A percentile compares a stretch with the other conserved stretches of the same genome.
Evolutionary conservation across 192 early-diverging fungal genomes (phyloP).

Genomic region (Rhizoclosmatium sp.): DNA sequence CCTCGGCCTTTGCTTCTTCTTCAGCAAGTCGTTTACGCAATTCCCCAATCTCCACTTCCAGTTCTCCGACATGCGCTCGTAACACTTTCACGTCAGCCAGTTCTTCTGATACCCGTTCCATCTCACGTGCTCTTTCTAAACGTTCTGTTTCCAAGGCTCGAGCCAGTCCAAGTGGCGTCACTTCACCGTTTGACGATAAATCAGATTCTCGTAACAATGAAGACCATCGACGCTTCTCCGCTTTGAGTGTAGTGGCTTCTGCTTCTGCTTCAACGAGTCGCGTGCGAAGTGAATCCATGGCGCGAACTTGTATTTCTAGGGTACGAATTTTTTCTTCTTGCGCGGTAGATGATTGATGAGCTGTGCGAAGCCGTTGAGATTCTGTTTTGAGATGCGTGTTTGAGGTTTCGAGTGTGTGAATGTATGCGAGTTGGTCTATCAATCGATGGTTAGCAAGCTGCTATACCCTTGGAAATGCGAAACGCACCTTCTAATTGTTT

Average conservation of each 20-base stretch:
- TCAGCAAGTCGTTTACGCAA: background rate
- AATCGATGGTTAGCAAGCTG: conserved; percentile 54
- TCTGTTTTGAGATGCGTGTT: conserved; percentile 61
- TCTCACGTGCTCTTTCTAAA: conserved; percentile 50
- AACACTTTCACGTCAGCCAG: conserved; percentile 43
- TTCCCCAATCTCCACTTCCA: conserved; percentile 42
- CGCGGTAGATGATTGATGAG: conserved; percentile 41
- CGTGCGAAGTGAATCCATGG: conserved; percentile 43
- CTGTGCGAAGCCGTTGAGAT: conserved; percentile 29
- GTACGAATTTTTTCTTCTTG: conserved; percentile 49
- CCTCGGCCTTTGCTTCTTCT: background rate
- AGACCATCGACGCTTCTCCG: conserved; percentile 67
- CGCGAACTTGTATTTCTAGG: conserved; percentile 42
- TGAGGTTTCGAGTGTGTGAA: conserved; percentile 65
- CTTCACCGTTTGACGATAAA: conserved; percentile 26
- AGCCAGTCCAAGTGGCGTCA: conserved; percentile 60
- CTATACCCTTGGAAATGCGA: conserved; percentile 1
- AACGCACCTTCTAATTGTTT: conserved; percentile 55
- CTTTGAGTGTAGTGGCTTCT: conserved; percentile 52
- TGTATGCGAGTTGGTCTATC: conserved; percentile 60
- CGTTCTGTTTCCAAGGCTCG: conserved; percentile 56
- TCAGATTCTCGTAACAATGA: conserved; percentile 29
- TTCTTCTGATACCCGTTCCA: conserved; percentile 50
- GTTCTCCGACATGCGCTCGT: conserved; percentile 43
- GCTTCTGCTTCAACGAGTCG: conserved; percentile 56